Evolutionary conservation across 148 eudicot species (phyloP).

Genomic region (Amaranthus cruentus): DNA sequence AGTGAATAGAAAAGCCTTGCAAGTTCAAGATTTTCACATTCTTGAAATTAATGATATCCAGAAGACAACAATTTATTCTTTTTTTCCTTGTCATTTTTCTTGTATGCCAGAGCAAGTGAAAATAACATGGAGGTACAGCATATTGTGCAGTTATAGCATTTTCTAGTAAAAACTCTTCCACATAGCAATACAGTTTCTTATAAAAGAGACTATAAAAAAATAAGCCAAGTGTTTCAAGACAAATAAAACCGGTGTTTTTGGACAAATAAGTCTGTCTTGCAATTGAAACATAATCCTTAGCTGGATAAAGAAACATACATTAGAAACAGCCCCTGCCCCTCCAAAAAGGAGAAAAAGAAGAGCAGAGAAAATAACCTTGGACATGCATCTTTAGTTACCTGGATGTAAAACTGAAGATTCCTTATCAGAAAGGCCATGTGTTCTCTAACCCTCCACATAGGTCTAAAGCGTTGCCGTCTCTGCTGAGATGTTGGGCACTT

Average conservation of each 20-base stretch:
- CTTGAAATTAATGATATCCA: background rate
- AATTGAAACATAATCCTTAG: background rate
- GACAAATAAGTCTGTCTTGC: background rate
- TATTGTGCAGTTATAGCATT: background rate
- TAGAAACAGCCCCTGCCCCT: background rate
- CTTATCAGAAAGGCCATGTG: constrained; percentile 97
- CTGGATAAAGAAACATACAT: background rate
- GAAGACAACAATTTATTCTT: background rate
- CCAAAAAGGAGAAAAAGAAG: background rate
- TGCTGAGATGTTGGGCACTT: constrained; percentile 58
- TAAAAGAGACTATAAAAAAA: too few relatives aligned
- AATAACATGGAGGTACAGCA: background rate
- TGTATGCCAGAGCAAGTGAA: background rate
- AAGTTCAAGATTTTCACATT: background rate
- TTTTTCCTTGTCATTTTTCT: background rate
- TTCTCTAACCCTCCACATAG: constrained; percentile 97
- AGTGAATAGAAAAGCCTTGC: background rate
- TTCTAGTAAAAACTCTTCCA: background rate
- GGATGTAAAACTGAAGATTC: constrained; percentile 94
- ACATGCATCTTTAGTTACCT: constrained; percentile 38
- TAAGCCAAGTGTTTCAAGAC: background rate
- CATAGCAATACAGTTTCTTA: background rate
- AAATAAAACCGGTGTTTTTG: background rate
- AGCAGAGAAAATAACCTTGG: background rate
- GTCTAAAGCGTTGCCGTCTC: constrained; percentile 67